Base-by-base conservation (phyloP, 2,329 filamentous ascomycete species). In the Colletotrichum noveboracense region DNA sequence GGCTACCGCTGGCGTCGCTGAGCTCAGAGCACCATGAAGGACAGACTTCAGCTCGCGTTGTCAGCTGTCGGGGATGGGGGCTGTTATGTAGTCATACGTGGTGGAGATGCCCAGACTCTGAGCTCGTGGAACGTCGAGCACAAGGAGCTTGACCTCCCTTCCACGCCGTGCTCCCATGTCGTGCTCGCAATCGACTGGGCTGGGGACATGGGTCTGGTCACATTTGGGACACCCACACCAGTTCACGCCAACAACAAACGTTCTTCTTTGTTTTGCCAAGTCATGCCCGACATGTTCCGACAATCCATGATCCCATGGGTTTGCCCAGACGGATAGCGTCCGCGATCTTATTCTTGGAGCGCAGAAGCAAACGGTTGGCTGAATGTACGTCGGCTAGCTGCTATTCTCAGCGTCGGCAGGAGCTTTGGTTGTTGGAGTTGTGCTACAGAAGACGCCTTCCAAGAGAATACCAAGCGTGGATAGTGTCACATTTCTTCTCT, bases 281-380 rank as follows among this genome's bases (percentile, higher is more conserved):
- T 28, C 64, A 76, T 21, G 58, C 18, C 70, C 74, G 74, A 76
- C 65, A 76, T 74, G 32, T 65, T 60, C 74, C 70, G 74, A 73
- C 71, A 71, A 71, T 36, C 65, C 64, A 74, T 32, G 64, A 74
- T 55, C n/a, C 13, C 14, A 6, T 64, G 28, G 56, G 21, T n/a
- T 60, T 14, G 64, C 56, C 58, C 48, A 60, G 43, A 28, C 65
- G 62, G 48, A 48, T 55, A 52, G 43, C 10, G 43, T 52, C 43
- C 70, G 28, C 30, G 18, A 68, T 34, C 52, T 43, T 56, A 69
- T 55, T 28, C 73, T 30, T 36, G 62, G 71, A 16, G 30, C 10
- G 34, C 34, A 14, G n/a, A 24, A 7, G 16, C 32, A n/a, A 36
- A 26, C 32, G 55, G 21, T 38, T 36, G 55, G 30, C 36, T 21